These are phyloP conservation scores for Sphaceloma murrayae DNA, from an alignment of 2,329 filamentous ascomycete genomes.

Conservation along the genomic window DNA sequence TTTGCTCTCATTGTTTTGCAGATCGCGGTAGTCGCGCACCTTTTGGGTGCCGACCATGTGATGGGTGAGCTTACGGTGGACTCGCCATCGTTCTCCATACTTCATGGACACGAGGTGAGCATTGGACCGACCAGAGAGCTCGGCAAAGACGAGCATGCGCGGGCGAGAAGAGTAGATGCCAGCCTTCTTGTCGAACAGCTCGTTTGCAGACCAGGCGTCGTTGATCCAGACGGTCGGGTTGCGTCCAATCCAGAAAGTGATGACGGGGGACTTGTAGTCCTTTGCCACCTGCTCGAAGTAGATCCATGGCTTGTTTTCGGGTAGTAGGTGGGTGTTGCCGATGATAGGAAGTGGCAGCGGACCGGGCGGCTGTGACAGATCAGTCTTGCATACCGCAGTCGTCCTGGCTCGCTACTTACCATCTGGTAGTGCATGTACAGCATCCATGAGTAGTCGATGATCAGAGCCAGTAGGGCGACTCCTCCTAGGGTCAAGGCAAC, in stretches of 20 bases:
- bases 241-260: constrained; percentile 41
- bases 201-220: constrained; percentile 36
- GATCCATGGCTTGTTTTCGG: constrained; percentile 31
- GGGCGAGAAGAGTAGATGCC: constrained; percentile 38
- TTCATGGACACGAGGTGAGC: constrained; percentile 37
- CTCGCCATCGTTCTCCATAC: constrained; percentile 32
- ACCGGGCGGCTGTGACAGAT: constrained; percentile 33
- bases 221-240: constrained; percentile 39
- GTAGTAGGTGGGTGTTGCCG: constrained; percentile 33
- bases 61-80: constrained; percentile 44
- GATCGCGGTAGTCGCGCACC: constrained; percentile 43
- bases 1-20: constrained; percentile 51
- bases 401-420: constrained; percentile 17
- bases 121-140: constrained; percentile 22
- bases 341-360: constrained; percentile 39
- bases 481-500: constrained; percentile 23
- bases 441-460: constrained; percentile 23
- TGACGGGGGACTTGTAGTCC: constrained; percentile 36
- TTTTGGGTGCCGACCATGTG: constrained; percentile 46
- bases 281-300: constrained; percentile 38
- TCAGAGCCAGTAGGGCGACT: constrained; percentile 21
- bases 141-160: constrained; percentile 36
- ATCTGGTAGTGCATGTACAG: constrained; percentile 21
- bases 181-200: constrained; percentile 39
- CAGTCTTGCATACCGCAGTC: background rate